Percentiles rank a stretch among this genome's conserved stretches.
Evolutionary conservation across 108 stramenopile genomes (phyloP).

Genomic region (Asterionellopsis glacialis): DNA sequence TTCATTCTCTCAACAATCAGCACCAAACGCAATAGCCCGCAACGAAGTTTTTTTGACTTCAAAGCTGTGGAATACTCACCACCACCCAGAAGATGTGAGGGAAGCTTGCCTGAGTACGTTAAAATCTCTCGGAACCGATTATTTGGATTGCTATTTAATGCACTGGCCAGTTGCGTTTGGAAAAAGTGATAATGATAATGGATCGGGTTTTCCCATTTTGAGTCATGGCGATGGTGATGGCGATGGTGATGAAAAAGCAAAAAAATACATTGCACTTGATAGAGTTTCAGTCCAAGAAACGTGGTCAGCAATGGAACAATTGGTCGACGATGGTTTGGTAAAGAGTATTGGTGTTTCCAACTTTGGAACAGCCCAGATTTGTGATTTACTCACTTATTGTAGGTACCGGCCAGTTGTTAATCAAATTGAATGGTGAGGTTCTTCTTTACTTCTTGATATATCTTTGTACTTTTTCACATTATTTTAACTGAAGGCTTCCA

Average conservation of each 20-base stretch:
- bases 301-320: constrained; percentile 72
- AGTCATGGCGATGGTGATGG: constrained; percentile 51
- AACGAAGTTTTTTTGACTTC: no score
- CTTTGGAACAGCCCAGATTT: constrained; percentile 65
- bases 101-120: constrained; percentile 68
- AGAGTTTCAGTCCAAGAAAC: constrained; percentile 47
- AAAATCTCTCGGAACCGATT: constrained; percentile 72
- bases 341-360: constrained; percentile 83
- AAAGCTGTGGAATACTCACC: no score
- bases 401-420: no score
- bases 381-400: constrained; percentile 66
- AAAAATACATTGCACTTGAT: no score
- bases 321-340: constrained; percentile 65
- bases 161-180: constrained; percentile 88
- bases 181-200: constrained; percentile 79
- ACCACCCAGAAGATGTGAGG: constrained; percentile 67
- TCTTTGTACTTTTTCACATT: no score
- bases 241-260: constrained; percentile 48
- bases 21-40: no score
- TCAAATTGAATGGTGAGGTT: no score
- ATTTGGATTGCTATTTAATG: constrained; percentile 85
- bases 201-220: no score
- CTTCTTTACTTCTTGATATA: no score
- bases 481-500: no score
- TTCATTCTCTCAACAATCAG: no score